A percentile compares a stretch with the other conserved stretches of the same genome.
phyloP scores from a whole-genome alignment of 352 stramenopile species.

The Phytopythium litorale region DNA sequence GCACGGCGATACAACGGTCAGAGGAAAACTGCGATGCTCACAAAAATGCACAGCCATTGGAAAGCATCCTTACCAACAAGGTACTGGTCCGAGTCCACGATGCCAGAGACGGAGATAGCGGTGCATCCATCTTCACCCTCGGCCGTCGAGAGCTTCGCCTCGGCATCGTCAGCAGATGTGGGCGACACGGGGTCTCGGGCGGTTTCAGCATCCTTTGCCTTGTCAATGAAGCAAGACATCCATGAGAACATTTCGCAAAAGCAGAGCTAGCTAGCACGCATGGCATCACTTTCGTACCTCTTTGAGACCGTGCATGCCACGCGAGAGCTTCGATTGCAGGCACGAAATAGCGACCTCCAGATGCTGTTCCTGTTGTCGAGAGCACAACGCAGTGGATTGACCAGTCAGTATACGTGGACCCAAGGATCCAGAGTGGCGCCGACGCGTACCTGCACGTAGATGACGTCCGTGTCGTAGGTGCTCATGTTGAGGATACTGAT shows the following conservation, averaged over 20 bases:
- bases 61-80: conserved; percentile 40
- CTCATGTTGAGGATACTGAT: conserved; percentile 92
- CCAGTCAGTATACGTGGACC: too few relatives aligned
- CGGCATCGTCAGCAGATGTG: conserved; percentile 16
- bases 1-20: neutral
- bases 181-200: conserved; percentile 19
- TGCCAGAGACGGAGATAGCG: conserved; percentile 7
- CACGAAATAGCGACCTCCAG: conserved; percentile 69
- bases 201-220: conserved; percentile 60
- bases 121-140: conserved; percentile 6
- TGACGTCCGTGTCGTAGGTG: conserved; percentile 88
- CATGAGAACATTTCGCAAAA: neutral
- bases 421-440: too few relatives aligned
- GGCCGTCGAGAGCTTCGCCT: conserved; percentile 9
- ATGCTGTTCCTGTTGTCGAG: conserved; percentile 28
- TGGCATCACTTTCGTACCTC: conserved; percentile 30
- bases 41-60: neutral
- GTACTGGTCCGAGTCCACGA: conserved; percentile 72
- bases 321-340: conserved; percentile 72
- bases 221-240: neutral
- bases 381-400: neutral
- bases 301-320: conserved; percentile 76
- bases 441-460: conserved; percentile 55
- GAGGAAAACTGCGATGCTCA: neutral
- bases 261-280: neutral